A percentile compares a stretch with the other conserved stretches of the same genome.
These are phyloP conservation scores for Carex myosuroides DNA, from an alignment of 176 grass and related monocot species.

Conservation along the genomic window DNA sequence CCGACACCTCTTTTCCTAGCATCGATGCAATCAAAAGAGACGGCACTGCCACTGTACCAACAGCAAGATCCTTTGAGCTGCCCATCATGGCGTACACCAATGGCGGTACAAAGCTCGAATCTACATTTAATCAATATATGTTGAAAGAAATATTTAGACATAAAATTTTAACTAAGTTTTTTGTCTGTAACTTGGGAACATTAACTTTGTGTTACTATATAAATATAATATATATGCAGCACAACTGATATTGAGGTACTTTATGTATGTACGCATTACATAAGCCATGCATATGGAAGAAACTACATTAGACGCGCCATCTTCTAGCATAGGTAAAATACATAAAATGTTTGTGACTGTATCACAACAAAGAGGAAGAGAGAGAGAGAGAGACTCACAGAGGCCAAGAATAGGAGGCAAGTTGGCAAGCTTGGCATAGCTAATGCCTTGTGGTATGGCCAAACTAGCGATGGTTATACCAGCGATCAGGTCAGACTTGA, in stretches of 20 bases:
- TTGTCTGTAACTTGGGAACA: background rate
- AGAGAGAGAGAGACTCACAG: conserved; percentile 35
- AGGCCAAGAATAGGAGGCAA: conserved; percentile 77
- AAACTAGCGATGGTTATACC: conserved; percentile 96
- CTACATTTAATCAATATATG: conserved; percentile 17
- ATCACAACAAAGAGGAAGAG: background rate
- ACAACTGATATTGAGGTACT: background rate
- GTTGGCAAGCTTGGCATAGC: conserved; percentile 92
- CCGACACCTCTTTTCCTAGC: too few species aligned
- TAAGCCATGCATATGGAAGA: background rate
- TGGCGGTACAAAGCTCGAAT: conserved; percentile 98
- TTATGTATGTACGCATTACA: background rate
- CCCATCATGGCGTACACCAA: conserved; percentile 98
- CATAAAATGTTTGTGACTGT: background rate
- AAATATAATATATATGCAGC: background rate
- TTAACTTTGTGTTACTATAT: background rate
- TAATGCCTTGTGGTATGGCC: conserved; percentile 98
- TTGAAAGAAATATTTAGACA: background rate
- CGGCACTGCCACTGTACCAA: too few species aligned
- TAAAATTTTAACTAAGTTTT: background rate
- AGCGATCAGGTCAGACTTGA: conserved; percentile 77
- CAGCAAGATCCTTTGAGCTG: background rate
- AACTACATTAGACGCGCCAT: background rate
- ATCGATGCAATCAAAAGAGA: too few species aligned
- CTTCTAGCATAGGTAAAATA: background rate